Percentiles rank a stretch among this genome's conserved stretches.
These are phyloP conservation scores for Penicillium sp. DNA, from an alignment of 2,329 filamentous ascomycete genomes.

Conservation along the genomic window DNA sequence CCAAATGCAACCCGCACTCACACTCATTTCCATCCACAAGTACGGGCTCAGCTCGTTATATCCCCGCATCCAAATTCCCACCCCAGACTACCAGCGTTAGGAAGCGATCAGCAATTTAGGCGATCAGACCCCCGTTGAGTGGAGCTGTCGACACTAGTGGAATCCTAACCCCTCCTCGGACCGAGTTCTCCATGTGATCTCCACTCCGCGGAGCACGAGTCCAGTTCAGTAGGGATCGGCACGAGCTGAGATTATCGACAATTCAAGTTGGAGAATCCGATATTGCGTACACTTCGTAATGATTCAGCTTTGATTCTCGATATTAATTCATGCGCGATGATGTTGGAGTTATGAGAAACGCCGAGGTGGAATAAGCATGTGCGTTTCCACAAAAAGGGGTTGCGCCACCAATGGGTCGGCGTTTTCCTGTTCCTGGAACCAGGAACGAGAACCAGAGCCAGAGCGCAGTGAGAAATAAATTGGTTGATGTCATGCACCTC, in stretches of 20 bases:
- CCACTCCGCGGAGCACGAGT: conserved; percentile 7
- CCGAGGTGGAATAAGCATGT: conserved; percentile 2
- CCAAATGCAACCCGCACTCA: no score
- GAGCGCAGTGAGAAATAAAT: neutral
- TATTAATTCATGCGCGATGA: neutral
- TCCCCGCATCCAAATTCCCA: conserved; percentile 10
- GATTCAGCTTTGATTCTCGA: neutral
- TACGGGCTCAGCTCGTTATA: neutral
- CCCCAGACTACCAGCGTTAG: conserved; percentile 5
- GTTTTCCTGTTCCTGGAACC: conserved; percentile 1
- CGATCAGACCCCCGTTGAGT: conserved; percentile 4
- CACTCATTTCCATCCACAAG: neutral
- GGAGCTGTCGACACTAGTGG: neutral
- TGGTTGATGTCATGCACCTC: neutral
- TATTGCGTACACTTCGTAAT: neutral
- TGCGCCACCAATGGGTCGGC: conserved; percentile 4
- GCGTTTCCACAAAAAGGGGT: neutral
- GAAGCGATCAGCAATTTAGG: conserved; percentile 5
- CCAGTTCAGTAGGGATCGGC: conserved; percentile 16
- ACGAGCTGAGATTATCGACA: neutral
- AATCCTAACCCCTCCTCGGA: neutral
- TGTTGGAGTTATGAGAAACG: neutral
- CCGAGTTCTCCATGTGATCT: conserved; percentile 19
- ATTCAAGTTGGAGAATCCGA: neutral
- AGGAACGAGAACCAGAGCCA: neutral